These are phyloP conservation scores for Coniochaeta sp. DNA, from an alignment of 2,329 filamentous ascomycete species.

Conservation along the genomic window DNA sequence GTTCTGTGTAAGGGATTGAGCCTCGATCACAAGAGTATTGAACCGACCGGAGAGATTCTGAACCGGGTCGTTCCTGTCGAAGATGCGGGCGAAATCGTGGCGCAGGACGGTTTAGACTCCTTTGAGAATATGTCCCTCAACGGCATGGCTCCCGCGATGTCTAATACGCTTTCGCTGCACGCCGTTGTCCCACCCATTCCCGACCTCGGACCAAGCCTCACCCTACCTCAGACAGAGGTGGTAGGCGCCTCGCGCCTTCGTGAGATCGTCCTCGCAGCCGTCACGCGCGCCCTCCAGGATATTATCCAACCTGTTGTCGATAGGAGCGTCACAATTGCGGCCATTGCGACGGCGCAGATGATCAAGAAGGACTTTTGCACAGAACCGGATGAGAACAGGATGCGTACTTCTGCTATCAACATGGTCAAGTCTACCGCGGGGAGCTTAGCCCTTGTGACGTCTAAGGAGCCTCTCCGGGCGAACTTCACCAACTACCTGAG, in stretches of 20 bases:
- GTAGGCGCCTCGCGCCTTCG: slow-evolving; percentile 60
- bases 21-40: slow-evolving; percentile 86
- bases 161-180: slow-evolving; percentile 68
- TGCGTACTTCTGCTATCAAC: slow-evolving; percentile 79
- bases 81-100: slow-evolving; percentile 50
- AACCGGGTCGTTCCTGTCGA: slow-evolving; percentile 61
- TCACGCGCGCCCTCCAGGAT: slow-evolving; percentile 85
- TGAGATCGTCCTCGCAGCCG: slow-evolving; percentile 76
- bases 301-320: slow-evolving; percentile 98
- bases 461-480: slow-evolving; percentile 90
- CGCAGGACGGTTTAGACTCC: slow-evolving; percentile 63
- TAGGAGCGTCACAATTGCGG: slow-evolving; percentile 93
- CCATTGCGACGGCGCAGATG: slow-evolving; percentile 92
- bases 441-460: slow-evolving; percentile 92
- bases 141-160: slow-evolving; percentile 59
- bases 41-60: slow-evolving; percentile 79
- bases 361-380: slow-evolving; percentile 95
- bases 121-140: slow-evolving; percentile 81
- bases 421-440: slow-evolving; percentile 95
- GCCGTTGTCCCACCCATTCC: slow-evolving; percentile 74
- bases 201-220: slow-evolving; percentile 71
- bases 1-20: slow-evolving; percentile 89
- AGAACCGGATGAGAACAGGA: slow-evolving; percentile 79
- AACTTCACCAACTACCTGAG: slow-evolving; percentile 98
- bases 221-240: slow-evolving; percentile 73